phyloP scores from a whole-genome alignment of 208 protist species.

The Perkinsela sp. region DNA sequence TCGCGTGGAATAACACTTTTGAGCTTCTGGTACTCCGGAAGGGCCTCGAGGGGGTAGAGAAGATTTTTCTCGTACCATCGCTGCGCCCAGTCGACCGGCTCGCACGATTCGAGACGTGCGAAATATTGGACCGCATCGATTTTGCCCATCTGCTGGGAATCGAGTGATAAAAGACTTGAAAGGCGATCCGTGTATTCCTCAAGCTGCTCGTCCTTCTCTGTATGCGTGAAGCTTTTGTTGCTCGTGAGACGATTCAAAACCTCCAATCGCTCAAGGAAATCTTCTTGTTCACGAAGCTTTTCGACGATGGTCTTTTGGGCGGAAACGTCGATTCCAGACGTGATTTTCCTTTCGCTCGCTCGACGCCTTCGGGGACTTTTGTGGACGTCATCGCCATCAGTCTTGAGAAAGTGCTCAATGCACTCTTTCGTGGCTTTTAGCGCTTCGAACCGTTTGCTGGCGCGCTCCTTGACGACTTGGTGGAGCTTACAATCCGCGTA shows the following conservation, averaged over 20 bases:
- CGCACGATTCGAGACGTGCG: constrained; percentile 21
- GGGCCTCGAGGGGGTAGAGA: constrained; percentile 24
- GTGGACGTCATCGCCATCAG: not conserved
- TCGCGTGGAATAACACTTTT: constrained; percentile 18
- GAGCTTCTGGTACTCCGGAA: constrained; percentile 28
- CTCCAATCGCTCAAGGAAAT: constrained; percentile 48
- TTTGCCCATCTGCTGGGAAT: constrained; percentile 18
- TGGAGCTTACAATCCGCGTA: constrained; percentile 25
- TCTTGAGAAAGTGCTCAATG: not conserved
- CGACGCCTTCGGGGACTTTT: not conserved
- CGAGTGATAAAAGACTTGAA: constrained; percentile 25
- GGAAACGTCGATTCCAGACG: constrained; percentile 23
- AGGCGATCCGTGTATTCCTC: constrained; percentile 35
- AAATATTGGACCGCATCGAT: constrained; percentile 53
- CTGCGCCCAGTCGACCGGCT: constrained; percentile 39
- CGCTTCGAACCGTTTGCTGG: constrained; percentile 16
- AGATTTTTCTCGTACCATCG: constrained; percentile 49
- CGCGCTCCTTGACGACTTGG: constrained; percentile 14
- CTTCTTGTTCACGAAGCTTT: constrained; percentile 32
- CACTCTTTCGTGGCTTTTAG: constrained; percentile 3
- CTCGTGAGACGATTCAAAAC: constrained; percentile 38
- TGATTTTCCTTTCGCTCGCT: not conserved
- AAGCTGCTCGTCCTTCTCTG: constrained; percentile 17
- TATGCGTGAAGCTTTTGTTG: constrained; percentile 22
- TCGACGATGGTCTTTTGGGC: constrained; percentile 20